Evolutionary conservation across 192 early-diverging fungal species (phyloP), one percentile per base, ranked within the genome.

Genomic region (Oehlia diaphana): DNA sequence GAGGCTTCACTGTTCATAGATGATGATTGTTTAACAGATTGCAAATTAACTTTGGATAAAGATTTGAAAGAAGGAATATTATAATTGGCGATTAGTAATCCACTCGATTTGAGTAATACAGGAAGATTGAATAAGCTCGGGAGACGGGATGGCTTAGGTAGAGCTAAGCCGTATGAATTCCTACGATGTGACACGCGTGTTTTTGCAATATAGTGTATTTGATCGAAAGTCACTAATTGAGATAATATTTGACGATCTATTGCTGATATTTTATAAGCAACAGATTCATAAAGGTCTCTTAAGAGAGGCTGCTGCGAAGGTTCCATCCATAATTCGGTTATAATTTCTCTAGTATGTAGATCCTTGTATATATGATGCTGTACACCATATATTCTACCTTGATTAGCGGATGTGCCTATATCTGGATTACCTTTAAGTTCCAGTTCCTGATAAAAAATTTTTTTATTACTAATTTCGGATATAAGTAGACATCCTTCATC

Each of bases 251-350:
- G 77, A 26, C 80, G 79, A 49, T 91, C 90, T 2, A 79, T 67
- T 12, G 80, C 78, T 19, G 83, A 80, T 7, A 85, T 83, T n/a
- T 63, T 37, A 3, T 74, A 66, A 49, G 77, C 79, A 28, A 74
- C 72, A 35, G 74, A 76, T 7, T 81, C 77, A 68, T 82, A 87
- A 35, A 79, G 31, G 39, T 80, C 79, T 14, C 67, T 44, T 5
- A 79, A 75, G 62, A 70, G 23, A 1, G 49, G 33, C 42, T 87
- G 85, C 33, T 83, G 66, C 4, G 82, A 72, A 5, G 89, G 89
- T 70, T 91, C 90, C 80, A 89, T 85, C 88, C 88, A 91, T 14
- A 91, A 65, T 58, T 91, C 86, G 2, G 90, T 89, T 4, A 83
- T 81, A 4, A 91, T 82, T 33, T 83, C 78, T 2, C 85, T 85